Percentiles rank a stretch among this genome's conserved stretches.
phyloP scores from a whole-genome alignment of 768 basidiomycete genomes.

The Grammothele lineata region DNA sequence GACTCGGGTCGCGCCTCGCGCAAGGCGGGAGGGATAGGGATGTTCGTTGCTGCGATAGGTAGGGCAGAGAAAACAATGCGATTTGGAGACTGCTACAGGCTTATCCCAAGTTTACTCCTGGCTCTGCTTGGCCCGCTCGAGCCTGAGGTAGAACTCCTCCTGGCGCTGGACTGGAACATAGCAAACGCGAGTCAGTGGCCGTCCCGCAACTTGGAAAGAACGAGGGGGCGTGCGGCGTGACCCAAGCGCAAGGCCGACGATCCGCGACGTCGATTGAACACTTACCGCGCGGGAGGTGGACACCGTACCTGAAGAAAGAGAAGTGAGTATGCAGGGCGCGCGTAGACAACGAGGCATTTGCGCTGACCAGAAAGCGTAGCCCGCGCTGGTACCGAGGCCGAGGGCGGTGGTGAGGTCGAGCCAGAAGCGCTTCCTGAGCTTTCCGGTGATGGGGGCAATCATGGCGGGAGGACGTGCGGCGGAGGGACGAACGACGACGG shows the following conservation, averaged over 20 bases:
- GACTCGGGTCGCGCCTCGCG: conserved; percentile 12
- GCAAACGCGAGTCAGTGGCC: neutral
- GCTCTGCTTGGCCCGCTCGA: conserved; percentile 56
- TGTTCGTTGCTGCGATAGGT: too few relatives aligned
- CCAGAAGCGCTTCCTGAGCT: conserved; percentile 90
- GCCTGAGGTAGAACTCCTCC: conserved; percentile 83
- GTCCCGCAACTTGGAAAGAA: too few relatives aligned
- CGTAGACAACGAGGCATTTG: conserved; percentile 14
- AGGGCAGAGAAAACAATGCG: conserved; percentile 1
- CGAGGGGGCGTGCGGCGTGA: neutral
- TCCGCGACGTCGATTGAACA: conserved; percentile 20
- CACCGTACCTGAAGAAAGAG: conserved; percentile 63
- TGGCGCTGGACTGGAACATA: conserved; percentile 62
- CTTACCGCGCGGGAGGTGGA: conserved; percentile 75
- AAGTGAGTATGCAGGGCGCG: conserved; percentile 23
- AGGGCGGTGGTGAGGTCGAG: conserved; percentile 73
- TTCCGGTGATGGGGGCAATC: conserved; percentile 92
- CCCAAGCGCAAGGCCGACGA: too few relatives aligned
- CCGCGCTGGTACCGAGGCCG: conserved; percentile 71
- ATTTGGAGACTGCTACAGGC: conserved; percentile 10
- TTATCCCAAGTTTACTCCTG: conserved; percentile 14
- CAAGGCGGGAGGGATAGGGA: too few relatives aligned
- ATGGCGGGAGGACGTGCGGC: conserved; percentile 37
- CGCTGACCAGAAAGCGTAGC: conserved; percentile 80
- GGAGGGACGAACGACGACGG: conserved; percentile 16